Base-by-base conservation (phyloP, 352 stramenopile genomes). In the Globisporangium carolinianum region DNA sequence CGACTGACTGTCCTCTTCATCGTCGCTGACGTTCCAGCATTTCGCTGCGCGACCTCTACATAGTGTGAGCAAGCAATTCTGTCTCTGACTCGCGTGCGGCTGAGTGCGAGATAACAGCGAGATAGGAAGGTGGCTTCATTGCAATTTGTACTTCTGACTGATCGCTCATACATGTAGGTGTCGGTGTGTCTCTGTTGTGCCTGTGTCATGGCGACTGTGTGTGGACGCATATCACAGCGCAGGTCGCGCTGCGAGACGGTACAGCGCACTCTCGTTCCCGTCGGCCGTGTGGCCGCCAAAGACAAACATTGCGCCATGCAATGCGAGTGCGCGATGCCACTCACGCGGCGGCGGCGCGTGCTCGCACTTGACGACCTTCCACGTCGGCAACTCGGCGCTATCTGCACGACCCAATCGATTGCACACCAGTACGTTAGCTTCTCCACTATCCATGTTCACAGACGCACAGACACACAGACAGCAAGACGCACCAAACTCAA, bases 251-350 rank as follows among this genome's bases (percentile, higher is more conserved):
- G 42, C 5, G n/a, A 68, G 47, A 1, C 65, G 65, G 14, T 65
- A 76, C 32, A 86, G 69, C 43, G 70, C 58, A 56, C 83, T 82
- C 55, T 83, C 75, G 51, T 80, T 72, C 6, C 75, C 75, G 8
- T 66, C 47, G 7, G 73, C 41, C 0, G 69, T 83, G 65, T 75
- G 72, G 6, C 76, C 73, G 46, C 76, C 76, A 57, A 83, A 86
- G 17, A 86, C 67, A 46, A 75, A 80, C 71, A 82, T 83, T 11
- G 63, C 67, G 24, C 60, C 69, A 5, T 69, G 62, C 38, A 69
- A 66, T 53, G 71, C 67, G 15, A 79, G 69, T 1, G 68, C 67
- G 51, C 76, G 71, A 48, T 86, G 76, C 76, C 73, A 86, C 36
- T 79, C 73, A 48, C 76, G 76, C 52, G 73, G 69, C 14, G 53